Base-by-base conservation (phyloP, 306 rosid genomes). In the Medicago truncatula region DNA sequence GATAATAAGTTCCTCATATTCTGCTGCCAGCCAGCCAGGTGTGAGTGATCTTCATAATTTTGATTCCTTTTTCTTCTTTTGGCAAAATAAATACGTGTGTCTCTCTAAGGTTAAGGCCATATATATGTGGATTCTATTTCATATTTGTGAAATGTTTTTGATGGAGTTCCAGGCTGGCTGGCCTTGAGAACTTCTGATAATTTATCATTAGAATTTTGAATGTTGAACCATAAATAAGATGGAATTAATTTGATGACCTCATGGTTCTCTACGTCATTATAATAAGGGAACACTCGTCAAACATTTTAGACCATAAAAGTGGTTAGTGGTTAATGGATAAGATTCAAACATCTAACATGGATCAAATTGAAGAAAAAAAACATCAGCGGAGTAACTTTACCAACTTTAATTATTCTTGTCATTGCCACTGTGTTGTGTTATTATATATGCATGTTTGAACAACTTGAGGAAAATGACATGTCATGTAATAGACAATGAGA, bases 391-490 rank as follows among this genome's bases (percentile, higher is more conserved):
- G 3, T 71, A 28, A 79, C 77, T 67, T 67, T 70, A 49, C 62
- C 44, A 58, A 31, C 6, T 64, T 65, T 20, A 80, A 77, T 65
- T 50, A 78, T 83, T 52, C 41, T 57, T 38, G 77, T 64, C 31
- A 41, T 18, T 46, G 9, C 20, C 20, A 23, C 11, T 39, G 63
- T 49, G 63, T 36, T 69, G 53, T 73, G n/a, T n/a, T n/a, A n/a
- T 34, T 23, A 61, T 61, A 34, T 61, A 61, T 59, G 31, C 57
- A 58, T 64, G 78, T 62, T 64, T 71, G 65, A 36, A 43, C 81
- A 80, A 80, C 36, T 75, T 66, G 86, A 23, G 62, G 82, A 85
- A 83, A 85, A 78, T 79, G 86, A 85, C 88, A 67, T 76, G 77
- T 13, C 76, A 8, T 39, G 73, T 5, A 76, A 60, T 15, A 76